phyloP scores from a whole-genome alignment of 768 basidiomycete species.

The Serendipita sp. region DNA sequence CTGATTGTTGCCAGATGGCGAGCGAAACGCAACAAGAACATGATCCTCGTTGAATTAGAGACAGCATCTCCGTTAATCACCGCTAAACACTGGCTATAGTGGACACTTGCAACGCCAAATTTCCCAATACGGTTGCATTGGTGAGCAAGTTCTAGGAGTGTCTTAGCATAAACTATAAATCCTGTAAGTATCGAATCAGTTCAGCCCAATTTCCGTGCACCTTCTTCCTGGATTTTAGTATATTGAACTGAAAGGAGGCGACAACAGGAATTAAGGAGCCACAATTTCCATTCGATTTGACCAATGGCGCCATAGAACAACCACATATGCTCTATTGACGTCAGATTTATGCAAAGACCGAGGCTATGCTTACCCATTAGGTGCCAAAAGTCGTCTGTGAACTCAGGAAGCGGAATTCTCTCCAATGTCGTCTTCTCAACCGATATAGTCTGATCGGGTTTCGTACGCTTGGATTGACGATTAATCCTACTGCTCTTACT shows the following conservation, averaged over 20 bases:
- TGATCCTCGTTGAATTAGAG: constrained; percentile 35
- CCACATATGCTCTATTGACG: constrained; percentile 27
- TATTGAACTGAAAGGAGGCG: neutral
- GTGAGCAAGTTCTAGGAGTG: neutral
- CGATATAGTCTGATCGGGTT: too few species aligned
- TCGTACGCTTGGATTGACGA: too few species aligned
- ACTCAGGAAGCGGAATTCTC: too few species aligned
- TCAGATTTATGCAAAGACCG: constrained; percentile 68
- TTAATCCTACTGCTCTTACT: too few species aligned
- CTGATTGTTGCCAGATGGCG: constrained; percentile 47
- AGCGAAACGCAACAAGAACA: constrained; percentile 49
- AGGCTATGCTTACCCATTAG: constrained; percentile 24
- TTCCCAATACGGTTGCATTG: neutral
- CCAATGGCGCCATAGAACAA: neutral
- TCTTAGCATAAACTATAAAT: neutral
- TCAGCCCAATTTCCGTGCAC: neutral
- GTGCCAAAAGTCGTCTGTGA: neutral
- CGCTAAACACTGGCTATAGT: constrained; percentile 45
- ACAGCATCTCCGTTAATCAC: constrained; percentile 28
- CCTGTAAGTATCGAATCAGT: neutral
- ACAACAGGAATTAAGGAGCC: neutral
- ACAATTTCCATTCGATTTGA: neutral
- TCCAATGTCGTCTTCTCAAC: too few species aligned
- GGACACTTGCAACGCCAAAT: constrained; percentile 39
- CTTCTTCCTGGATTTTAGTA: neutral